Conservation (phyloP, 306 rosid genomes). For the Rubus parviflorus region DNA sequence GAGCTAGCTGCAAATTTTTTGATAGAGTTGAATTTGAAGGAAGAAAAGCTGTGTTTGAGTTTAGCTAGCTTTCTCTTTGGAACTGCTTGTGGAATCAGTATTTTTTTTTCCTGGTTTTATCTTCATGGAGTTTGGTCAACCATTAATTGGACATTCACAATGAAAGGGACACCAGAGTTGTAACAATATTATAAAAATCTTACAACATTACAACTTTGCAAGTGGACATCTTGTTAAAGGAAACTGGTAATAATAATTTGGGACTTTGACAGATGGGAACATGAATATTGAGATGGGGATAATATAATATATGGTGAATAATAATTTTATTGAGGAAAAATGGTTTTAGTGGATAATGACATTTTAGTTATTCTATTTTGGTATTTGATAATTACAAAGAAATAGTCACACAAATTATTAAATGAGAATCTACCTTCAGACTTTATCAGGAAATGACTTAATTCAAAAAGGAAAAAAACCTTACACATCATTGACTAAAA, state of each 20-base stretch:
- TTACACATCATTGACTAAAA: not conserved
- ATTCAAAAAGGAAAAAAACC: not conserved
- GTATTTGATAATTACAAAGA: not conserved
- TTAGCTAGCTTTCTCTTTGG: not conserved
- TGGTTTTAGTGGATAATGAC: not conserved
- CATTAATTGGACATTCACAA: not conserved
- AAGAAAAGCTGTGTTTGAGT: too few species aligned
- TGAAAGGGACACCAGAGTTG: not conserved
- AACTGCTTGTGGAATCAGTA: not conserved
- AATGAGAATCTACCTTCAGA: not conserved
- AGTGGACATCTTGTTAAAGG: slow-evolving; percentile 2
- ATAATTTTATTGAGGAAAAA: not conserved
- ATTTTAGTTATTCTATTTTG: not conserved
- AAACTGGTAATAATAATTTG: not conserved
- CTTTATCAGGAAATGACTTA: not conserved
- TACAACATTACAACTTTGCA: not conserved
- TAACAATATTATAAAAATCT: not conserved
- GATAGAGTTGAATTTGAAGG: too few species aligned
- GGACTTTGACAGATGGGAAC: not conserved
- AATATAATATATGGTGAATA: not conserved
- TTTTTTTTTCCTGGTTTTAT: not conserved
- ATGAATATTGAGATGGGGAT: not conserved
- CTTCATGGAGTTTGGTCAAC: slow-evolving; percentile 10
- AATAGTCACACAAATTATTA: not conserved
- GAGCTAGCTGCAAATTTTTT: too few species aligned